Base-by-base conservation (phyloP, 2,329 filamentous ascomycete species). In the Pseudogymnoascus pannorum region DNA sequence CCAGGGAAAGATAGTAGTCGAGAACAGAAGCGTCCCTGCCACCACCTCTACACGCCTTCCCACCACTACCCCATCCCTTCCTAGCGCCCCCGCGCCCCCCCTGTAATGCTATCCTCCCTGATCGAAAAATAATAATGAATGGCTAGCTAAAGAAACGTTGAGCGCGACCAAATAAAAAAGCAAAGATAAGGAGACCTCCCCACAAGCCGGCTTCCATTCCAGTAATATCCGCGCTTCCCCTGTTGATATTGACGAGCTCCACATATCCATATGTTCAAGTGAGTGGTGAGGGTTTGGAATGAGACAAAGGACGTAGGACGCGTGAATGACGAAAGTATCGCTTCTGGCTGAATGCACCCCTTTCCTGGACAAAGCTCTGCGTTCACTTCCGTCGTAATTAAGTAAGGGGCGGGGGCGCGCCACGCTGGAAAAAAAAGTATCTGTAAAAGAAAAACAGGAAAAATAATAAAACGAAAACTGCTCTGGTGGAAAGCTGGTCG, bases 381-480 rank as follows among this genome's bases (percentile, higher is more conserved):
- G 24, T 48, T 6, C 42, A 12, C 42, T 24, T 48, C 20, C 20
- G 42, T 48, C 42, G 42, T 48, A 48, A 24, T 48, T 24, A 48
- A 48, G 42, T n/a, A 44, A 48, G 42, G 40, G 42, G 12, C 42
- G 42, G 20, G 42, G 42, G 42, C 6, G 42, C 42, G 42, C 42
- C 42, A 48, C 42, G 42, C 42, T 48, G 42, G 42, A n/a, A 24
- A 48, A 48, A 48, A 9, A 8, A 48, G 0, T 12, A 48, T 48
- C 24, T 12, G 42, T 11, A 44, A n/a, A 48, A 24, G 11, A 42
- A 48, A 48, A 48, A 48, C 42, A 24, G 12, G 42, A 48, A 48
- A 48, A 22, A n/a, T 38, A 22, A 48, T 48, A 48, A 48, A 48
- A 48, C 42, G 42, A 48, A 48, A 48, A 48, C 42, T 48, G 42